phyloP scores from a whole-genome alignment of 2,329 filamentous ascomycete species.

The Fusarium nygamai region DNA sequence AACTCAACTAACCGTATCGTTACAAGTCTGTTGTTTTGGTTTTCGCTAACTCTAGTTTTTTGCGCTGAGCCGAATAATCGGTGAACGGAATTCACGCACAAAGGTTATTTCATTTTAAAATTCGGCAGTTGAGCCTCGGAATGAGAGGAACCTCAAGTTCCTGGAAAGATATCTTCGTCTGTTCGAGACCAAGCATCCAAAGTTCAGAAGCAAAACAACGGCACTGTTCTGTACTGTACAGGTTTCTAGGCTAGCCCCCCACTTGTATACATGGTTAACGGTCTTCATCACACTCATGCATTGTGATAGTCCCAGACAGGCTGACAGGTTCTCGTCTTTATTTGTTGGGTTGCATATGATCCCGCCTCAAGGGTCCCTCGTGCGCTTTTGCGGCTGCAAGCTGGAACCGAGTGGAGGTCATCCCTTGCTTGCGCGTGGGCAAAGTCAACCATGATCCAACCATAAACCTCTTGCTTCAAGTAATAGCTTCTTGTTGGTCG shows the following conservation, averaged over 20 bases:
- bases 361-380: constrained; percentile 21
- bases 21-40: constrained; percentile 4
- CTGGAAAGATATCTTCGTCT: neutral
- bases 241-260: constrained; percentile 4
- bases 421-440: constrained; percentile 1
- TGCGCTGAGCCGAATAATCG: constrained; percentile 7
- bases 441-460: neutral
- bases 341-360: constrained; percentile 9
- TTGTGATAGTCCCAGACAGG: neutral
- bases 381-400: constrained; percentile 6
- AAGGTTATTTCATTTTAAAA: neutral
- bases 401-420: constrained; percentile 11
- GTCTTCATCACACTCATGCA: constrained; percentile 2
- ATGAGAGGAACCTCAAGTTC: neutral
- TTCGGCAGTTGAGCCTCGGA: neutral
- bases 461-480: neutral
- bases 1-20: constrained; percentile 22
- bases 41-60: constrained; percentile 9
- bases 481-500: neutral
- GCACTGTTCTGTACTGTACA: neutral
- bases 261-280: constrained; percentile 14
- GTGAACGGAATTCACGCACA: constrained; percentile 26
- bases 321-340: constrained; percentile 8
- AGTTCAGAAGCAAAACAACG: neutral
- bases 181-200: neutral